A percentile compares a stretch with the other conserved stretches of the same genome.
Evolutionary conservation across 352 stramenopile species (phyloP).

Genomic region (Globisporangium nunn): DNA sequence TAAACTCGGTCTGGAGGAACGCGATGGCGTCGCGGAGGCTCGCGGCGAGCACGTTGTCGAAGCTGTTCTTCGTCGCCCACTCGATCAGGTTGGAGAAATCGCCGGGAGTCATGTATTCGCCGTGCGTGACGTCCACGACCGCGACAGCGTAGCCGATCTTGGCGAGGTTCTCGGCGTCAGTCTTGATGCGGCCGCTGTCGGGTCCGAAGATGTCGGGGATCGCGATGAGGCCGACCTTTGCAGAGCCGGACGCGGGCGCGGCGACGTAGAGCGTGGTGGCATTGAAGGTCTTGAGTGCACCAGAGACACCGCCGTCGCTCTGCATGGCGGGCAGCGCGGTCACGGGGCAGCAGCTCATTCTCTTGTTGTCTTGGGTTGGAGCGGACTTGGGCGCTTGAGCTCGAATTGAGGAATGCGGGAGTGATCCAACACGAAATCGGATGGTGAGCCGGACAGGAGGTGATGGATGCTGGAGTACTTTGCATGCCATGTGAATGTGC

Average conservation of each 20-base stretch:
- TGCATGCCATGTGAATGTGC: no score
- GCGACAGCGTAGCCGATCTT: conserved; percentile 41
- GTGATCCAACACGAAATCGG: no score
- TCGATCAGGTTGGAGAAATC: conserved; percentile 8
- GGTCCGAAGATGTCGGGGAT: conserved; percentile 42
- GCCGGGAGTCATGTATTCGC: conserved; percentile 19
- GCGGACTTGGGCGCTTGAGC: background rate
- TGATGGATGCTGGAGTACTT: no score
- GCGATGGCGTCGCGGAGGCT: conserved; percentile 21
- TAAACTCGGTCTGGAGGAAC: conserved; percentile 19
- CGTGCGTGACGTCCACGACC: conserved; percentile 30
- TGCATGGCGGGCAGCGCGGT: conserved; percentile 17
- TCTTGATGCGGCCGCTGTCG: conserved; percentile 44
- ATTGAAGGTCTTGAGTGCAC: conserved; percentile 19
- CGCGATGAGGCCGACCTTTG: conserved; percentile 28
- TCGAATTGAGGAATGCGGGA: background rate
- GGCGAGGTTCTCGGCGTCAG: conserved; percentile 36
- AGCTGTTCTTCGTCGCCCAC: conserved; percentile 16
- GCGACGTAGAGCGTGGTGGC: conserved; percentile 32
- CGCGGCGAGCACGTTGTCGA: conserved; percentile 11
- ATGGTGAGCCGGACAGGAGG: no score
- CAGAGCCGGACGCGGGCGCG: conserved; percentile 10
- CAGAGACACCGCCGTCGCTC: conserved; percentile 9
- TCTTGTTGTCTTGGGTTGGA: background rate
- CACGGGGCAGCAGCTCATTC: conserved; percentile 39